phyloP scores from a whole-genome alignment of 805 yeast species.

The Kodamaea hsintzibuensis region DNA sequence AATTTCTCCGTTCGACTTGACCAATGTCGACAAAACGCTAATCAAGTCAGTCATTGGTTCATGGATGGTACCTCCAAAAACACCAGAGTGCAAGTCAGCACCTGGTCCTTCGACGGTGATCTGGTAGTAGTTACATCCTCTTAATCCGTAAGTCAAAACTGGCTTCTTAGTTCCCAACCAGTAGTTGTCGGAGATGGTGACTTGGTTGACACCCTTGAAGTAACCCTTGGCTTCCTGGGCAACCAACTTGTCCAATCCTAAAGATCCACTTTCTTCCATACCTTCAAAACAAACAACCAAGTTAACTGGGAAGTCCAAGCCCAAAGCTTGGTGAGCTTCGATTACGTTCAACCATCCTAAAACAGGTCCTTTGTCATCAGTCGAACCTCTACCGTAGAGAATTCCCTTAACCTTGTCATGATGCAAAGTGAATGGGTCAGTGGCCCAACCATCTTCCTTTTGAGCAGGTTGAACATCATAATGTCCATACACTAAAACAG shows the following conservation, averaged over 20 bases:
- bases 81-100: conserved; percentile 96
- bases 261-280: conserved; percentile 97
- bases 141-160: conserved; percentile 92
- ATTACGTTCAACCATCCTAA: conserved; percentile 94
- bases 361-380: conserved; percentile 98
- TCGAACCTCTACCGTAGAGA: conserved; percentile 89
- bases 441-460: conserved; percentile 90
- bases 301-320: conserved; percentile 90
- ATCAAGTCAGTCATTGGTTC: conserved; percentile 96
- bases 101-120: conserved; percentile 83
- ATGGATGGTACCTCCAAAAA: conserved; percentile 95
- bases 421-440: conserved; percentile 82
- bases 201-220: conserved; percentile 89
- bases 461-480: conserved; percentile 98
- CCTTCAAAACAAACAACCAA: conserved; percentile 94
- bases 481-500: conserved; percentile 91
- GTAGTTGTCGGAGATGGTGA: conserved; percentile 94
- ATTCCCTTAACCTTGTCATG: conserved; percentile 60
- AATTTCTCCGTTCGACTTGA: conserved; percentile 79
- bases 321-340: conserved; percentile 85
- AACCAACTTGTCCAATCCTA: conserved; percentile 85
- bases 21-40: conserved; percentile 73
- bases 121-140: conserved; percentile 96
- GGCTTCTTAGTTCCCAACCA: conserved; percentile 99
- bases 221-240: conserved; percentile 74